Conservation (phyloP, 2,329 filamentous ascomycete species). For the Diaporthe batatas region DNA sequence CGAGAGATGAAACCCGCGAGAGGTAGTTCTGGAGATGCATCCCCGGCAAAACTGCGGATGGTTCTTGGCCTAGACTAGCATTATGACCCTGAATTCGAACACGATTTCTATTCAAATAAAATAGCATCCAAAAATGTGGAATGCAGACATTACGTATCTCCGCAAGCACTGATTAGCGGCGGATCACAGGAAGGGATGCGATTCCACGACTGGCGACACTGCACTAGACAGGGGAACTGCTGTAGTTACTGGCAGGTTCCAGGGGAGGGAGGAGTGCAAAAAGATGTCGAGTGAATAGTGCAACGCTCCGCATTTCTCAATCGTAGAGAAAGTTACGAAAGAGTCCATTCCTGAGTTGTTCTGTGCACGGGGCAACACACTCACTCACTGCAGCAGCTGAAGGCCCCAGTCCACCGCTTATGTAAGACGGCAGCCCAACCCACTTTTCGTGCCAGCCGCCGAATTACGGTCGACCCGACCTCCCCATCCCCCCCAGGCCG, state of each 20-base stretch:
- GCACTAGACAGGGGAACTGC: too few species aligned
- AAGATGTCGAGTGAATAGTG: not conserved
- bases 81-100: not conserved
- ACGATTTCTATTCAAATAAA: not conserved
- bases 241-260: too few species aligned
- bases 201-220: not conserved
- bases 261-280: not conserved
- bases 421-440: slow-evolving; percentile 5
- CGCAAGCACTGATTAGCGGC: not conserved
- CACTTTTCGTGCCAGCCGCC: slow-evolving; percentile 27
- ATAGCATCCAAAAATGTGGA: not conserved
- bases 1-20: not conserved
- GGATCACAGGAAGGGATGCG: not conserved
- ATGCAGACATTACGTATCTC: too few species aligned
- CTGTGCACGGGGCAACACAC: not conserved
- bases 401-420: not conserved
- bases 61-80: not conserved
- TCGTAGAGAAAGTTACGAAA: not conserved
- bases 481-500: slow-evolving; percentile 23
- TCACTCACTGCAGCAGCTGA: too few species aligned
- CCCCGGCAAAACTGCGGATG: not conserved
- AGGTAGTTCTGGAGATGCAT: not conserved
- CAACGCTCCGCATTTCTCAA: not conserved
- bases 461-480: slow-evolving; percentile 28
- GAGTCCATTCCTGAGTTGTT: not conserved